Base-by-base conservation (phyloP, 805 yeast species). In the Tetrapisispora fleetii region DNA sequence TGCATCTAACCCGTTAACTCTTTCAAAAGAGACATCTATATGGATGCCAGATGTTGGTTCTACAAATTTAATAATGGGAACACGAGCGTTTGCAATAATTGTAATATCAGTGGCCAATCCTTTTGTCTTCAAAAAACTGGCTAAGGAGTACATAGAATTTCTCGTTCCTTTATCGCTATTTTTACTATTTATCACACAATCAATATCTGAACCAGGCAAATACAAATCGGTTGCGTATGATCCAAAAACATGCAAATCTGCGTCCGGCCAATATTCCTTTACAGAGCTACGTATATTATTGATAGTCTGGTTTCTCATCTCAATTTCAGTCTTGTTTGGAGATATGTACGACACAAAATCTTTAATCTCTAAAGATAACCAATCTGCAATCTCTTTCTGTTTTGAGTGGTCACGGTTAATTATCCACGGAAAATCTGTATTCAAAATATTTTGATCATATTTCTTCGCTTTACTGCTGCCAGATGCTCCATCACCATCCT, bases 121-220 rank as follows among this genome's bases (percentile, higher is more conserved):
- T 45, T 74, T 69, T 35, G 74, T 70, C 56, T 88, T 75, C 50
- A 91, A 70, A 58, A 74, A 77, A 9, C 89, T 78, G 2, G 95
- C 80, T 11, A 91, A 69, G 57, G 82, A 82, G 62, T 82, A 89
- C 44, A 93, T 68, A 33, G 78, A 72, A 16, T 79, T 74, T 58
- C 87, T 77, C 46, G 75, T 76, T 54, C 78, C 88, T 50, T 70
- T 70, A 56, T 77, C 76, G 1, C 81, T 80, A 13, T 71, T 67
- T 17, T 73, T 67, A 21, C 95, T 84, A 4, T 81, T 72, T 32
- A 93, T 77, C 39, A 89, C 97, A 81, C 91, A 81, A 65, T 91
- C 99, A 22, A 91, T 88, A 70, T 91, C 99, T 0, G 96, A 87
- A 2, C 95, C 95, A 0, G 98, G 98, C n/a, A 91, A 71, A 59